Conservation (phyloP, 805 yeast genomes). For the Millerago galiae region DNA sequence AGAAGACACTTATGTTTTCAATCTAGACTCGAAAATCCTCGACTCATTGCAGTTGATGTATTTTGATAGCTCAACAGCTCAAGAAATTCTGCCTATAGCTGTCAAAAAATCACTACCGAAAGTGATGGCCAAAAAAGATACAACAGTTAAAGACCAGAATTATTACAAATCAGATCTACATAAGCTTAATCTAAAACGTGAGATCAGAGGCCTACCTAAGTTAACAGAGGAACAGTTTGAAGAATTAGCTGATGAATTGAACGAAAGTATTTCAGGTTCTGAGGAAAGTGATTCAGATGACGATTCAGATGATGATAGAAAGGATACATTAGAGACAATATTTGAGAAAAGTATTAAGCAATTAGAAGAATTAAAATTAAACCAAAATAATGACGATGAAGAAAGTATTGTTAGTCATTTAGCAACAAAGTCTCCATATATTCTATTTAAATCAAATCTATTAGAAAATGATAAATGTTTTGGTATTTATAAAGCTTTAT, state of each 20-base stretch:
- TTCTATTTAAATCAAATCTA: conserved; percentile 46
- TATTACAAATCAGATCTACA: conserved; percentile 58
- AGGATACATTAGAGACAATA: conserved; percentile 15
- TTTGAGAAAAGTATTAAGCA: conserved; percentile 18
- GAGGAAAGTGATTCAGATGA: conserved; percentile 28
- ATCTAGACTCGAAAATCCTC: conserved; percentile 33
- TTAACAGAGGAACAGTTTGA: conserved; percentile 57
- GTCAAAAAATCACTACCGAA: not conserved
- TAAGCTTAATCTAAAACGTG: conserved; percentile 52
- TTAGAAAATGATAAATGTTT: conserved; percentile 44
- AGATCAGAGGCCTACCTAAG: conserved; percentile 36
- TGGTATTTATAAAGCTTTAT: conserved; percentile 62
- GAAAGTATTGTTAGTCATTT: conserved; percentile 41
- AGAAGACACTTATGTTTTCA: conserved; percentile 44
- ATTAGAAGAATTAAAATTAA: conserved; percentile 14
- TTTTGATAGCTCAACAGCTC: conserved; percentile 46
- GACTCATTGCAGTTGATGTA: conserved; percentile 44
- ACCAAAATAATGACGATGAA: conserved; percentile 14
- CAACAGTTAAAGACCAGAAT: conserved; percentile 21
- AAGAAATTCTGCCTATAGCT: conserved; percentile 21
- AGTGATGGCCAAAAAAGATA: not conserved
- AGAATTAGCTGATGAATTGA: conserved; percentile 39
- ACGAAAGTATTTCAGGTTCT: conserved; percentile 57
- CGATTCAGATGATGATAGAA: conserved; percentile 13
- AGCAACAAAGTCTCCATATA: conserved; percentile 65